Base-by-base conservation (phyloP, 768 basidiomycete species). In the Mycena filopes region DNA sequence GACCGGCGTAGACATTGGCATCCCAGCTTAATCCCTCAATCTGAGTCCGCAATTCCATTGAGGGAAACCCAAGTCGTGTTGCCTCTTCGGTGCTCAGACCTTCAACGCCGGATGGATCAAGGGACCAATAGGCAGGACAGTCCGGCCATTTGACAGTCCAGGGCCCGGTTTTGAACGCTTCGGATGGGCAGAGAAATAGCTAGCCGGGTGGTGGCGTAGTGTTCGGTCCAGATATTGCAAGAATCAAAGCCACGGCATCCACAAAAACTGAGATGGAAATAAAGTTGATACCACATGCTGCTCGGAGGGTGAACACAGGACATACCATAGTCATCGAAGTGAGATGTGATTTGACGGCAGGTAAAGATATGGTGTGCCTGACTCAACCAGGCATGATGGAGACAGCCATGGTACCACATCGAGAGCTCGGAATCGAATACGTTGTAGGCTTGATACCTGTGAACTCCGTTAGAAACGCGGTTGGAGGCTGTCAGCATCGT, bases 281-380 rank as follows among this genome's bases (percentile, higher is more conserved):
- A 7, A 6, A 33, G 33, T 33, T 12, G 12, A 33, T 7, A 33
- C 7, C 7, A 33, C 7, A 33, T 33, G 12, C 33, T 7, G 12
- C n/a, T n/a, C n/a, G 25, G 6, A 47, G 7, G 33, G 75, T 74
- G n/a, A 67, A 63, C 23, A 74, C 63, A n/a, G n/a, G 9, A 76
- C 66, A 7, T 61, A 48, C 47, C 47, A 18, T 48, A 48, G 29
- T 48, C 16, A 13, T 48, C 28, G 25, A 28, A 28, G 25, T 28
- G 12, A 16, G 47, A 28, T 16, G 25, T 48, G 29, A 48, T 10
- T 9, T 18, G 5, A 18, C 13, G 28, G 28, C 10, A 16, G 7
- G 13, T 48, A 26, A 48, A 48, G 10, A 48, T 31, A 15, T 48
- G 18, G 29, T 48, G 26, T 25, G 47, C 47, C 16, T 48, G 47